Evolutionary conservation across 2,329 filamentous ascomycete genomes (phyloP).

Genomic region (Sclerotinia nivalis): DNA sequence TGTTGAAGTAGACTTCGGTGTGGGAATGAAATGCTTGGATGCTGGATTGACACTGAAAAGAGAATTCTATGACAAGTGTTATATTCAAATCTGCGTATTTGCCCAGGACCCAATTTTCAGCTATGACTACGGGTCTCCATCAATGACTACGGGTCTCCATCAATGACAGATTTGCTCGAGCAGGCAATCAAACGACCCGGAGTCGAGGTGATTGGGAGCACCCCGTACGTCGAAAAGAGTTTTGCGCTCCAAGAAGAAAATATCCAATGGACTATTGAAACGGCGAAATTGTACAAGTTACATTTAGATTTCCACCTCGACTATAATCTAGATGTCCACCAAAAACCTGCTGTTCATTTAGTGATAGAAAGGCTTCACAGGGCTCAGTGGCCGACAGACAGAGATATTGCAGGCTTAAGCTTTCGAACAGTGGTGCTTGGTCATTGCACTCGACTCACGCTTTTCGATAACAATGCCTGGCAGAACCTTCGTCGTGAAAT

Average conservation of each 20-base stretch:
- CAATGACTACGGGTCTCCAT: slow-evolving; percentile 54
- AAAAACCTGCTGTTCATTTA: slow-evolving; percentile 54
- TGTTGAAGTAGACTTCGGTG: slow-evolving; percentile 67
- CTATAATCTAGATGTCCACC: slow-evolving; percentile 59
- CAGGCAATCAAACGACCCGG: slow-evolving; percentile 46
- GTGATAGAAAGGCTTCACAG: slow-evolving; percentile 54
- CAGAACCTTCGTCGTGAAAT: slow-evolving; percentile 50
- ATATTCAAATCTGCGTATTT: slow-evolving; percentile 69
- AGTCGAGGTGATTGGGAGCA: slow-evolving; percentile 65
- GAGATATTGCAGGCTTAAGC: slow-evolving; percentile 37
- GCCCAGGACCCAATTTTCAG: slow-evolving; percentile 70
- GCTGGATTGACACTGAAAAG: slow-evolving; percentile 58
- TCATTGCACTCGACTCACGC: slow-evolving; percentile 67
- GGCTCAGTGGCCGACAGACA: slow-evolving; percentile 49
- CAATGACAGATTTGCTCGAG: slow-evolving; percentile 54
- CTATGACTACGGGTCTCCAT: slow-evolving; percentile 48
- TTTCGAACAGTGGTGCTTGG: slow-evolving; percentile 59
- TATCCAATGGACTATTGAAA: slow-evolving; percentile 61
- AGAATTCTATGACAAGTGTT: slow-evolving; percentile 53
- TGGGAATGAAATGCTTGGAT: slow-evolving; percentile 57
- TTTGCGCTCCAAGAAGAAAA: slow-evolving; percentile 50
- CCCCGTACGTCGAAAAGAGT: slow-evolving; percentile 66
- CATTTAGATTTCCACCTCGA: slow-evolving; percentile 73
- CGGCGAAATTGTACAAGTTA: slow-evolving; percentile 51
- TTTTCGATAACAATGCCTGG: slow-evolving; percentile 55